These are phyloP conservation scores for Dioscorea cayenensis DNA, from an alignment of 116 monocot genomes.

Conservation along the genomic window DNA sequence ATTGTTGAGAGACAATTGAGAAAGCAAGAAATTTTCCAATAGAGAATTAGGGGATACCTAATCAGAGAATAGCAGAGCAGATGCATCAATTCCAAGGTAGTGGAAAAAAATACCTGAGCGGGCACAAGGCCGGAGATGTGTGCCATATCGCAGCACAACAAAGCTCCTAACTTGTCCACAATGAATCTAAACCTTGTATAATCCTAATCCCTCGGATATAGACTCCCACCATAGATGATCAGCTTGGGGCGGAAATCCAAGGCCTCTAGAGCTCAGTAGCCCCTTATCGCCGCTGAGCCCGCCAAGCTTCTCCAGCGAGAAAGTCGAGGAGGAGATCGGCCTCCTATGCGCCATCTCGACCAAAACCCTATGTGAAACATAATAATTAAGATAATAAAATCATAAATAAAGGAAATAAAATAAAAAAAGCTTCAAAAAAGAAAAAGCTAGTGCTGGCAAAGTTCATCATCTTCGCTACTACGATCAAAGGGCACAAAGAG, in stretches of 20 bases:
- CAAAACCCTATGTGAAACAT: not conserved
- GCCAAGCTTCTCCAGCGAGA: slow-evolving; percentile 11
- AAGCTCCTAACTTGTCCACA: slow-evolving; percentile 72
- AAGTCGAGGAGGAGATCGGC: slow-evolving; percentile 21
- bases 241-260: slow-evolving; percentile 86
- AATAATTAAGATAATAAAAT: not conserved
- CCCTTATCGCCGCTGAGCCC: not conserved
- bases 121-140: slow-evolving; percentile 93
- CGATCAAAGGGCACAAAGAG: too few species aligned
- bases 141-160: slow-evolving; percentile 95
- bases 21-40: too few species aligned
- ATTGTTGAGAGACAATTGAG: not conserved
- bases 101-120: slow-evolving; percentile 65
- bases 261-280: slow-evolving; percentile 21
- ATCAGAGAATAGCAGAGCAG: slow-evolving; percentile 40
- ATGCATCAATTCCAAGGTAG: slow-evolving; percentile 47
- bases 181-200: slow-evolving; percentile 58
- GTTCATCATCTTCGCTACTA: too few species aligned
- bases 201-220: slow-evolving; percentile 94
- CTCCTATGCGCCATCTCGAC: slow-evolving; percentile 11
- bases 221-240: slow-evolving; percentile 93
- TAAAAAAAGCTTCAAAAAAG: too few species aligned
- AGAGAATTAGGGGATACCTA: slow-evolving; percentile 19
- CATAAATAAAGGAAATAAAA: too few species aligned
- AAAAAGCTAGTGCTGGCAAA: too few species aligned